These are phyloP conservation scores for Sisymbrium irio DNA, from an alignment of 345 rosid species.

Conservation along the genomic window DNA sequence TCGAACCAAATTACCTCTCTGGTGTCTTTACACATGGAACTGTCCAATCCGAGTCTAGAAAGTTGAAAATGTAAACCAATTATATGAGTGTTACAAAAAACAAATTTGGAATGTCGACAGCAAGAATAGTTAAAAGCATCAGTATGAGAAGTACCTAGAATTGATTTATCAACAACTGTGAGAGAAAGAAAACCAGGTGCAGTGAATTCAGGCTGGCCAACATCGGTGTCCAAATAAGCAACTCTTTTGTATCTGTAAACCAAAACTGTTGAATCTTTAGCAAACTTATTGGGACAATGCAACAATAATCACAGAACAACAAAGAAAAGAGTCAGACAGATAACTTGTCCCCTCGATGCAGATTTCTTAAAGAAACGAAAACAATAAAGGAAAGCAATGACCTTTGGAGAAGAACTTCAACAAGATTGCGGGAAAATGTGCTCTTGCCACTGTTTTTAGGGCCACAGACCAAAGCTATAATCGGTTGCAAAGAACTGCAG, in stretches of 20 bases:
- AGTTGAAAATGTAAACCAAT: conserved; percentile 6
- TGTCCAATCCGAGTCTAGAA: conserved; percentile 55
- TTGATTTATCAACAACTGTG: conserved; percentile 58
- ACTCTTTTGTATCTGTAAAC: conserved; percentile 69
- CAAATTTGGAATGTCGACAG: background rate
- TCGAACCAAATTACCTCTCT: conserved; percentile 58
- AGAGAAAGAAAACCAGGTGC: conserved; percentile 87
- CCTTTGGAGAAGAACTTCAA: conserved; percentile 73
- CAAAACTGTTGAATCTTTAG: background rate
- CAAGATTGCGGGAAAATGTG: conserved; percentile 83
- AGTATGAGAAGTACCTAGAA: conserved; percentile 49
- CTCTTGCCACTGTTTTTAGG: conserved; percentile 82
- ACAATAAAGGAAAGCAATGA: conserved; percentile 12
- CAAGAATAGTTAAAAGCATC: background rate
- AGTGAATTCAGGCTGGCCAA: conserved; percentile 95
- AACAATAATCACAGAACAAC: background rate
- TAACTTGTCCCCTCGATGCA: background rate
- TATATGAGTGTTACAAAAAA: background rate
- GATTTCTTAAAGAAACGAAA: background rate
- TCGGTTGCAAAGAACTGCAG: conserved; percentile 48
- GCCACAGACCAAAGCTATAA: conserved; percentile 64
- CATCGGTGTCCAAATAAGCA: conserved; percentile 90
- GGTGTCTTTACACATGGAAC: conserved; percentile 93
- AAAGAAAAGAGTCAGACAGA: background rate
- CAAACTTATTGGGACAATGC: background rate